Evolutionary conservation across 192 early-diverging fungal species (phyloP).

Genomic region (Oehlia diaphana): DNA sequence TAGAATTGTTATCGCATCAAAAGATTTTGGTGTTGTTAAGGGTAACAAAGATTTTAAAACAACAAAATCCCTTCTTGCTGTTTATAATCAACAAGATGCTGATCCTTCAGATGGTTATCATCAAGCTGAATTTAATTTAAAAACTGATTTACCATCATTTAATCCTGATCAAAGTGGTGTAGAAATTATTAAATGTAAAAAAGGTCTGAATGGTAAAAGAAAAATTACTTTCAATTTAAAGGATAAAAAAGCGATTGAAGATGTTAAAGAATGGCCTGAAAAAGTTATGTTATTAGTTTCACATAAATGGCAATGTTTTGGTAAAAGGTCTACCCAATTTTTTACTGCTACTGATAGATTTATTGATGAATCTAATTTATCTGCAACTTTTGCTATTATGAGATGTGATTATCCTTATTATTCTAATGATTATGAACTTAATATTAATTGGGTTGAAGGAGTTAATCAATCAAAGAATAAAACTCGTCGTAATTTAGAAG

Average conservation of each 20-base stretch:
- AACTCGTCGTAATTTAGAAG: too few species aligned
- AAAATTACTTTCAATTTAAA: neutral
- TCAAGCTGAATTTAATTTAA: neutral
- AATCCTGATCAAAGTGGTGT: constrained; percentile 13
- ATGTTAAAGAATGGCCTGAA: neutral
- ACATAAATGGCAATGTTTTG: constrained; percentile 18
- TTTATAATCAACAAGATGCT: neutral
- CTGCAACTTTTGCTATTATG: too few species aligned
- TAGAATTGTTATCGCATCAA: too few species aligned
- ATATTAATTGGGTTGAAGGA: neutral
- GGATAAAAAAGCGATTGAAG: neutral
- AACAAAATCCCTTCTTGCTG: too few species aligned
- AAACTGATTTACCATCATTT: constrained; percentile 3
- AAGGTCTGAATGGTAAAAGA: too few species aligned
- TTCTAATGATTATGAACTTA: neutral
- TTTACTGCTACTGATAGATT: neutral
- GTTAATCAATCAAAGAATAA: neutral
- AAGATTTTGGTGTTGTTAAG: too few species aligned
- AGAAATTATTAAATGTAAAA: neutral
- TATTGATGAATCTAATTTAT: neutral
- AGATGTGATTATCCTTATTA: too few species aligned
- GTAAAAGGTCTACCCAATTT: constrained; percentile 13
- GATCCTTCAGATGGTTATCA: neutral
- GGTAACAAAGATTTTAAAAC: too few species aligned
- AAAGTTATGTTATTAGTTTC: constrained; percentile 10